These are phyloP conservation scores for Clonostachys chloroleuca DNA, from an alignment of 2,329 filamentous ascomycete species.

Conservation along the genomic window DNA sequence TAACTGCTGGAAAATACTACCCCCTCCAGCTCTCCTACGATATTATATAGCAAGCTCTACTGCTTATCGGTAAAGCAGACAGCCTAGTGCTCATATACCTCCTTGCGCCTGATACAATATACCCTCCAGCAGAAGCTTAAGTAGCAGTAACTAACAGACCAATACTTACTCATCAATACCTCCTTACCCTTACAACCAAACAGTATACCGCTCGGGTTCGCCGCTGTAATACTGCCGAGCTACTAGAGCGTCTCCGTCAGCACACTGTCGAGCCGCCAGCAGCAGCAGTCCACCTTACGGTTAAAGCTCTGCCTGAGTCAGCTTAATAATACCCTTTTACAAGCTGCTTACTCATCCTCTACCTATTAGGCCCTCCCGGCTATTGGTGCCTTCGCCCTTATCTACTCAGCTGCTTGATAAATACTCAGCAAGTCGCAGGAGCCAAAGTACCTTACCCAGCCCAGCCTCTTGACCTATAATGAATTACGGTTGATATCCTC, in stretches of 20 bases:
- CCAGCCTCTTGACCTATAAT: not conserved
- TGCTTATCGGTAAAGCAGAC: conserved; percentile 2
- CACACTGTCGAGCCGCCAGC: not conserved
- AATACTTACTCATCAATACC: not conserved
- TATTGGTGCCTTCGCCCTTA: not conserved
- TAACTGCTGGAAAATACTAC: not conserved
- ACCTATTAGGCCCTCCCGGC: not conserved
- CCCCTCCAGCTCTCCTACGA: not conserved
- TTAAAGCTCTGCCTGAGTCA: not conserved
- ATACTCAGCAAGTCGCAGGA: not conserved
- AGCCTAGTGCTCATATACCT: not conserved
- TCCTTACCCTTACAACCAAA: not conserved
- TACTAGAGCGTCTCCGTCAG: not conserved
- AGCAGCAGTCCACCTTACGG: not conserved
- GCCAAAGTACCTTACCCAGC: conserved; percentile 1
- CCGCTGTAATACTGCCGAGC: not conserved
- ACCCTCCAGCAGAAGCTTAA: too few species aligned
- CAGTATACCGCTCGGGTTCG: too few species aligned
- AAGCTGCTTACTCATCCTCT: not conserved
- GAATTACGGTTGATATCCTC: not conserved
- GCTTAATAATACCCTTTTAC: not conserved
- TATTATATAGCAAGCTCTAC: conserved; percentile 1
- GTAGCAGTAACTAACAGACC: not conserved
- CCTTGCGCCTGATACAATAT: not conserved
- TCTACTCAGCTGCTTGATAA: not conserved